Evolutionary conservation across 2,329 filamentous ascomycete species (phyloP).

Genomic region (Colletotrichum salicis): DNA sequence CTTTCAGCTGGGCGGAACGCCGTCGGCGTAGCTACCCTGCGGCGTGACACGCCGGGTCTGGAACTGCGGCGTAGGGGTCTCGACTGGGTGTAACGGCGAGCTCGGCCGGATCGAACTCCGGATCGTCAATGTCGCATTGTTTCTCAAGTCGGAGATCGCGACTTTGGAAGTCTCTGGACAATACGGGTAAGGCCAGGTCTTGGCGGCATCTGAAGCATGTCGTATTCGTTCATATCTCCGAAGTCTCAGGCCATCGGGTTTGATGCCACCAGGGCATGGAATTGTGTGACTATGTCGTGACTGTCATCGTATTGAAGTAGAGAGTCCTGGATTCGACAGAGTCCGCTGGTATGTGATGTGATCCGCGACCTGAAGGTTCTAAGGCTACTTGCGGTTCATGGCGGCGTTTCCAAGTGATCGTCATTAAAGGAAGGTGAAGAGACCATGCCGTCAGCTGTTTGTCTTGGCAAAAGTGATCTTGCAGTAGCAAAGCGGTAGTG

Average conservation of each 20-base stretch:
- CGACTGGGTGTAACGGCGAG: neutral
- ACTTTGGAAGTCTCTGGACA: neutral
- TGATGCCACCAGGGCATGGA: neutral
- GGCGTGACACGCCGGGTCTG: neutral
- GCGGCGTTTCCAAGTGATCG: neutral
- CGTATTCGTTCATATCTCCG: neutral
- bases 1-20: slow-evolving; percentile 1
- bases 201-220: no score
- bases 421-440: slow-evolving; percentile 19
- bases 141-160: neutral
- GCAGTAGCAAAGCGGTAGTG: neutral
- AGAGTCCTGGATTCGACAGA: neutral
- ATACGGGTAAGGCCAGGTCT: neutral
- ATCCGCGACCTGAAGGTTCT: neutral
- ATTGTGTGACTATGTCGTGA: neutral
- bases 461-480: slow-evolving; percentile 11
- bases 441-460: neutral
- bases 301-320: neutral
- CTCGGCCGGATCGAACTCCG: slow-evolving; percentile 5
- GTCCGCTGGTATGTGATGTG: neutral
- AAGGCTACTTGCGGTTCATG: neutral
- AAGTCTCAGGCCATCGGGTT: neutral
- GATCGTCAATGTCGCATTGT: neutral
- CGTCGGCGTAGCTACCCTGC: slow-evolving; percentile 3
- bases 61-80: neutral